Base-by-base conservation (phyloP, 768 basidiomycete genomes). In the Candolleomyces aberdarensis region DNA sequence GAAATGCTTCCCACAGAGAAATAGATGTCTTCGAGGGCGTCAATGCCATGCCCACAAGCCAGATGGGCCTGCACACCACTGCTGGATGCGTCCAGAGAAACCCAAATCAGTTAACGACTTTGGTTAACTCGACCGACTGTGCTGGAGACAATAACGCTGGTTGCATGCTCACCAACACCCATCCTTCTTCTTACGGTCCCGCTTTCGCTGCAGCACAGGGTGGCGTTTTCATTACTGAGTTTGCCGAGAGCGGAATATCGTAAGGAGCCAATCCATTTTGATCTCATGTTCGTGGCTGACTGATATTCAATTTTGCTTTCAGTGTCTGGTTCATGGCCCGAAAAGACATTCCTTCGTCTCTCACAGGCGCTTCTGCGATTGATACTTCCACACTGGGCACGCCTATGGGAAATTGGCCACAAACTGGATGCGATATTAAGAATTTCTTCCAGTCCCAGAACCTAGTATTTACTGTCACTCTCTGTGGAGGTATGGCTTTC, bases 21-120 rank as follows among this genome's bases (percentile, higher is more conserved):
- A 88, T 90, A 62, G 93, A 94, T 71, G 89, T 88, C 10, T 83
- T 94, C 61, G 92, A 95, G 71, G 89, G 86, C 39, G 87, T 94
- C 63, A 94, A 95, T 72, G 69, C 81, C 53, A 81, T 81, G 46
- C 77, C 78, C 3, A 74, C 77, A 57, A 91, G 88, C 63, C 88
- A 89, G 69, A 85, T 89, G 80, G 80, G 78, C 7, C 75, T 94
- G 15, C 92, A 94, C 70, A 91, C 91, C 0, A 76, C 79, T 44
- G 71, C 83, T 0, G 85, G 85, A 5, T 88, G 88, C 71, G 80
- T 70, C 0, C 80, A 83, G 65, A 72, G 77, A 26, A 74, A 76
- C 41, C 78, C 84, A 1, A 72, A 75, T 1, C 80, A 86, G 68
- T 74, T 80, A 4, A 82, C 85, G 54, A 81, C 77, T 0, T 68